Percentiles rank a stretch among this genome's conserved stretches.
Evolutionary conservation across 257 asterid species (phyloP).

Genomic region (Plantago elongata): DNA sequence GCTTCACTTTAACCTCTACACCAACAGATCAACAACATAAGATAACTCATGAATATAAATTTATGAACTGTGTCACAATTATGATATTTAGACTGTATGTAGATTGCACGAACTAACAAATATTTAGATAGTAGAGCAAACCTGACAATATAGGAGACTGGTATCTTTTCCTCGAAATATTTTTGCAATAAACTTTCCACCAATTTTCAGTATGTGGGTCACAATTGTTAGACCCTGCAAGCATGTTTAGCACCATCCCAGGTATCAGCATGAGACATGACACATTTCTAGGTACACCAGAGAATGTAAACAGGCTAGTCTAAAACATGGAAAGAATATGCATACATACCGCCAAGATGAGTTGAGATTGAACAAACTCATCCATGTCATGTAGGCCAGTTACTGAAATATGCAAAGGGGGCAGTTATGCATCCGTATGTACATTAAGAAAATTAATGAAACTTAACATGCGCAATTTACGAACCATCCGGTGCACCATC

Average conservation of each 20-base stretch:
- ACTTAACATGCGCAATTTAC: slow-evolving; percentile 23
- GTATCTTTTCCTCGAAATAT: slow-evolving; percentile 97
- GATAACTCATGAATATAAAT: too few relatives aligned
- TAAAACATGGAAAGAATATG: slow-evolving; percentile 7
- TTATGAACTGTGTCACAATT: background rate
- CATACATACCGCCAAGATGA: slow-evolving; percentile 81
- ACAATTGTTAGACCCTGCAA: slow-evolving; percentile 93
- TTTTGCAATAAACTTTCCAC: slow-evolving; percentile 95
- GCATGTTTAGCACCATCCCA: slow-evolving; percentile 21
- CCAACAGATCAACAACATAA: too few relatives aligned
- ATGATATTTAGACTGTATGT: background rate
- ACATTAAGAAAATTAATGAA: slow-evolving; percentile 7
- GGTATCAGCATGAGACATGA: slow-evolving; percentile 18
- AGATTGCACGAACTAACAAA: background rate
- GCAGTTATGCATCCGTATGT: slow-evolving; percentile 6
- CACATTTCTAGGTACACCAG: slow-evolving; percentile 1
- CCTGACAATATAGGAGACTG: slow-evolving; percentile 95
- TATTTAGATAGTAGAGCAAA: slow-evolving; percentile 23
- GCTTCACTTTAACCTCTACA: too few relatives aligned
- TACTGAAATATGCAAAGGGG: slow-evolving; percentile 44
- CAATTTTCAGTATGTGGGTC: slow-evolving; percentile 80
- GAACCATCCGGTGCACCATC: slow-evolving; percentile 99
- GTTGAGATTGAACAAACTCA: slow-evolving; percentile 97
- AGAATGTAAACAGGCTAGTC: background rate
- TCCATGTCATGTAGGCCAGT: slow-evolving; percentile 99